Evolutionary conservation across 2,329 filamentous ascomycete species (phyloP).

Genomic region (Paraphoma sp.): DNA sequence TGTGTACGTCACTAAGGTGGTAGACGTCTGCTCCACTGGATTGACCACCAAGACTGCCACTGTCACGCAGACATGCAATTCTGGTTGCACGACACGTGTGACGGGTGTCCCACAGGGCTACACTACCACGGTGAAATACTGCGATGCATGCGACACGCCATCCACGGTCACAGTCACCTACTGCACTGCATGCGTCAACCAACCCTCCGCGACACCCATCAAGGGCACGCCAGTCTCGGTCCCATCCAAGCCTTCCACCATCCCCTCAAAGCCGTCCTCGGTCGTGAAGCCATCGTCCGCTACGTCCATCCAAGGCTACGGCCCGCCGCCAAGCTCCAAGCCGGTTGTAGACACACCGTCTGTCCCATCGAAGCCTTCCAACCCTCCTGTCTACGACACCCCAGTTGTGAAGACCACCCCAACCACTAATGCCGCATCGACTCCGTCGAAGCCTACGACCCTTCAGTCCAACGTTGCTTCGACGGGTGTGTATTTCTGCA

Average conservation of each 20-base stretch:
- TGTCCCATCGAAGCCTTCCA: no score
- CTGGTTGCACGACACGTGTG: neutral
- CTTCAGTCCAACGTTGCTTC: no score
- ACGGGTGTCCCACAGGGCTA: slow-evolving; percentile 2
- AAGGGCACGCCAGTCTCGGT: neutral
- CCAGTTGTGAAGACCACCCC: no score
- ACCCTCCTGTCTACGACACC: no score
- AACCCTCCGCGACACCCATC: neutral
- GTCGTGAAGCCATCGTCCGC: neutral
- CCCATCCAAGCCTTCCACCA: neutral
- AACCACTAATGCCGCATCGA: no score
- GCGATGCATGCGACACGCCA: slow-evolving; percentile 3
- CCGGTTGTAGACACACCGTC: no score
- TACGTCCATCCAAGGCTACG: neutral
- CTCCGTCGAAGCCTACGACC: no score
- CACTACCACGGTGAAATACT: slow-evolving; percentile 5
- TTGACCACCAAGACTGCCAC: slow-evolving; percentile 3
- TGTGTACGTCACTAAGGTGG: neutral
- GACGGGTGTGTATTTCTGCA: no score
- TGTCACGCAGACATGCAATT: neutral
- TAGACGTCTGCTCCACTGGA: slow-evolving; percentile 5
- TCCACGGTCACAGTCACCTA: slow-evolving; percentile 2
- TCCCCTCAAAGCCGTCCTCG: neutral
- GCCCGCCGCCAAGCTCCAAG: no score
- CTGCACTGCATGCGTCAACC: slow-evolving; percentile 1